Evolutionary conservation across 768 basidiomycete genomes (phyloP).

Genomic region (Lepiota brunneoincarnata): DNA sequence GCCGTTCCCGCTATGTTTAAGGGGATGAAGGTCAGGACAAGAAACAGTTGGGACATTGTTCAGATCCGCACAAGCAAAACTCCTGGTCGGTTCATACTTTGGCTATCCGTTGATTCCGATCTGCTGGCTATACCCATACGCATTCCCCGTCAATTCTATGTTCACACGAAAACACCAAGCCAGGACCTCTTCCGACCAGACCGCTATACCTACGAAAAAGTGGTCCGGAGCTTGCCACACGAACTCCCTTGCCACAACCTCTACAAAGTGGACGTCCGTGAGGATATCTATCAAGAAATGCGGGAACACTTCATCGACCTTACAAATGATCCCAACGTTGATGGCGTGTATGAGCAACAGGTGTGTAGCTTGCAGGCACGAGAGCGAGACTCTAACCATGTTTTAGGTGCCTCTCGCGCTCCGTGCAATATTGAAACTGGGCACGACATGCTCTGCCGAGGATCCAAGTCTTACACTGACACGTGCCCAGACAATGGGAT

Average conservation of each 20-base stretch:
- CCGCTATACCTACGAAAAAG: constrained; percentile 69
- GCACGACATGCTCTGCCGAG: constrained; percentile 74
- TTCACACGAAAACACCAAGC: constrained; percentile 78
- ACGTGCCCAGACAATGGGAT: constrained; percentile 75
- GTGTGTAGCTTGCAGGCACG: constrained; percentile 33
- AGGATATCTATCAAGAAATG: constrained; percentile 79
- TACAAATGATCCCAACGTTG: constrained; percentile 91
- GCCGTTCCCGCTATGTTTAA: constrained; percentile 75
- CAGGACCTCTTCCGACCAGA: constrained; percentile 66
- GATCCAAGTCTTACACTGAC: constrained; percentile 72
- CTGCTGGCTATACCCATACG: constrained; percentile 80
- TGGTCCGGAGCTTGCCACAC: constrained; percentile 76
- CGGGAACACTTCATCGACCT: constrained; percentile 92
- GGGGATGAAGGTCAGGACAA: constrained; percentile 52
- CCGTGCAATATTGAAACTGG: constrained; percentile 79
- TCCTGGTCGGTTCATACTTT: constrained; percentile 82
- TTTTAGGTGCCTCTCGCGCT: constrained; percentile 76
- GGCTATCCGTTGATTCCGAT: constrained; percentile 81
- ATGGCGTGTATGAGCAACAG: constrained; percentile 93
- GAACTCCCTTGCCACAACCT: constrained; percentile 75
- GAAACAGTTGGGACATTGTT: constrained; percentile 86
- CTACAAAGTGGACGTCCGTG: constrained; percentile 79
- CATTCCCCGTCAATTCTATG: constrained; percentile 89
- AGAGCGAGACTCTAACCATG: background rate
- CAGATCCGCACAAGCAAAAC: constrained; percentile 80